Conservation (phyloP, 2,329 filamentous ascomycete genomes). For the Aspergillus proliferans region DNA sequence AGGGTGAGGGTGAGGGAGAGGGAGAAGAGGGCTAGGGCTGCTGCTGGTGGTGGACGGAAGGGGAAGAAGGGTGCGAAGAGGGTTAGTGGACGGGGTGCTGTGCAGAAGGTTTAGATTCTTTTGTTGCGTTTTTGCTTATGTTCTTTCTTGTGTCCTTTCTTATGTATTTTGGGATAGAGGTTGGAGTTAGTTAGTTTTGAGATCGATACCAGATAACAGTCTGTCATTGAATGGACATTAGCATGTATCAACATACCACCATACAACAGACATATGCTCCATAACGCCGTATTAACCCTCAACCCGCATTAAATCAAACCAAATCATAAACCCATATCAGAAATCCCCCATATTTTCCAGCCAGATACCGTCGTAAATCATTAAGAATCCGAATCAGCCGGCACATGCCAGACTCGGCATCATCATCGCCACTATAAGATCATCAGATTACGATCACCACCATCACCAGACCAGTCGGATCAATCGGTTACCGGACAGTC, state of each 20-base stretch:
- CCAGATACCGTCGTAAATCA: not conserved
- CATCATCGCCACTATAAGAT: not conserved
- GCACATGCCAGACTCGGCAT: not conserved
- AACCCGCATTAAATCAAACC: not conserved
- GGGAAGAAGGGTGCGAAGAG: not conserved
- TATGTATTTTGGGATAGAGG: not conserved
- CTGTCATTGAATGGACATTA: not conserved
- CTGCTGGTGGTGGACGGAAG: not conserved
- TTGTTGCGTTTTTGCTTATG: not conserved
- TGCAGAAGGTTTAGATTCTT: constrained; percentile 4
- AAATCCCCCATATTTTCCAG: not conserved
- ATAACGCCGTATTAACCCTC: too few species aligned
- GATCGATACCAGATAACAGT: not conserved
- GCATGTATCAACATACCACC: not conserved
- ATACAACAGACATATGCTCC: too few species aligned
- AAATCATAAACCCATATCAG: not conserved
- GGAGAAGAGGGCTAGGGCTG: not conserved
- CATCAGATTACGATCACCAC: not conserved
- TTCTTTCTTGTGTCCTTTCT: not conserved
- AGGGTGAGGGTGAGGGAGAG: not conserved
- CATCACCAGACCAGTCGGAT: not conserved
- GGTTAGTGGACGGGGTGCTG: constrained; percentile 4
- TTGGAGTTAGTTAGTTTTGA: not conserved
- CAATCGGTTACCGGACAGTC: not conserved
- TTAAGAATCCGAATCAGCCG: not conserved